phyloP scores from a whole-genome alignment of 176 grass and related monocot species.

The Oryza australiensis region DNA sequence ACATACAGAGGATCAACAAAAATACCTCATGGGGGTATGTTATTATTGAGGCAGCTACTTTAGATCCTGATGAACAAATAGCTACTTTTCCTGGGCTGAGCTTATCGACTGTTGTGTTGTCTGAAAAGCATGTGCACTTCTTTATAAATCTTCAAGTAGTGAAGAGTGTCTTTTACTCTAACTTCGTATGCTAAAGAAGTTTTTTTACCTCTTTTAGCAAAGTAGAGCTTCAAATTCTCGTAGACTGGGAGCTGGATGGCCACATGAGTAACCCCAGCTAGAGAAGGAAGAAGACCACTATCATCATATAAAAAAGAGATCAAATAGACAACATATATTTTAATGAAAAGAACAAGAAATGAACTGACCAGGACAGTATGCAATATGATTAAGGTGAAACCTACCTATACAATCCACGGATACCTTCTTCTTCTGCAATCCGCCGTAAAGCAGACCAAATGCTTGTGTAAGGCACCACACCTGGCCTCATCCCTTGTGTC shows the following conservation, averaged over 20 bases:
- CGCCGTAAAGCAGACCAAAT: constrained; percentile 65
- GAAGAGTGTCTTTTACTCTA: neutral
- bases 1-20: constrained; percentile 3
- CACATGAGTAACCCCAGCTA: constrained; percentile 83
- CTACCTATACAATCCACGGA: constrained; percentile 79
- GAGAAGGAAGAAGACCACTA: constrained; percentile 85
- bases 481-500: constrained; percentile 70
- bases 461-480: constrained; percentile 57
- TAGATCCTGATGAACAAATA: constrained; percentile 78
- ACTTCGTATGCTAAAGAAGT: neutral
- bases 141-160: constrained; percentile 12
- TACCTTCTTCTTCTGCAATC: constrained; percentile 68
- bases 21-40: constrained; percentile 96
- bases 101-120: constrained; percentile 76
- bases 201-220: constrained; percentile 64
- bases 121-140: constrained; percentile 39
- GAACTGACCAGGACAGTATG: neutral
- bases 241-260: constrained; percentile 83
- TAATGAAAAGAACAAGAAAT: constrained; percentile 25
- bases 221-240: constrained; percentile 72
- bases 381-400: constrained; percentile 24
- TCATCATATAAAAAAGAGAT: constrained; percentile 38
- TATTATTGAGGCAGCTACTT: constrained; percentile 73
- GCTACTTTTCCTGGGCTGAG: constrained; percentile 60
- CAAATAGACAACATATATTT: constrained; percentile 14